Conservation (phyloP, 495 filamentous ascomycete species). For the Sphaerosporella brunnea region DNA sequence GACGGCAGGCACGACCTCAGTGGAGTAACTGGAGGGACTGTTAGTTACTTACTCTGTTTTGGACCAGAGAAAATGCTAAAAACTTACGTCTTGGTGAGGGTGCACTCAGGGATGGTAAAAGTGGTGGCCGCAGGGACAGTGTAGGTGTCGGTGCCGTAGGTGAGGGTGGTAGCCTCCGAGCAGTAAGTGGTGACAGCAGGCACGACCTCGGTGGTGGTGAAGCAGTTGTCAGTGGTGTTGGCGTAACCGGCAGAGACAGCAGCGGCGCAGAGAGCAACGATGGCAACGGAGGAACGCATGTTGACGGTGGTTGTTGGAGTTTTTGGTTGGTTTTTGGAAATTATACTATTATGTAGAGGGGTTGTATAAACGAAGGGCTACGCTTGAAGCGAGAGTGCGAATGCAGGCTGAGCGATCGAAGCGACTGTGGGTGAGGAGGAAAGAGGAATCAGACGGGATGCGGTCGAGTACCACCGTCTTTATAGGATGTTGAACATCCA, state of each 20-base stretch:
- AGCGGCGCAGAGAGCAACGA: slow-evolving; percentile 44
- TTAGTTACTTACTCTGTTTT: too few relatives aligned
- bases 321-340: too few relatives aligned
- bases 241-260: slow-evolving; percentile 26
- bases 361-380: slow-evolving; percentile 26
- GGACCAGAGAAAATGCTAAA: too few relatives aligned
- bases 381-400: slow-evolving; percentile 11
- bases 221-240: slow-evolving; percentile 27
- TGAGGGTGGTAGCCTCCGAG: slow-evolving; percentile 55
- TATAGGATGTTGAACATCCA: not conserved
- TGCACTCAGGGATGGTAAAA: slow-evolving; percentile 63
- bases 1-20: slow-evolving; percentile 60
- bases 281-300: slow-evolving; percentile 68
- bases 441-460: slow-evolving; percentile 24
- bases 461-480: not conserved
- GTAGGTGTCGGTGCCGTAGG: slow-evolving; percentile 54
- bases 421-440: slow-evolving; percentile 24
- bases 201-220: slow-evolving; percentile 55
- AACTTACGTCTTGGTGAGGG: too few relatives aligned
- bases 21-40: slow-evolving; percentile 32
- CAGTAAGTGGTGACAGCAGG: slow-evolving; percentile 74
- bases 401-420: slow-evolving; percentile 12
- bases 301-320: slow-evolving; percentile 44
- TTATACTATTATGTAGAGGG: too few relatives aligned
- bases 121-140: slow-evolving; percentile 60